Percentiles rank a stretch among this genome's conserved stretches.
Evolutionary conservation across 495 filamentous ascomycete species (phyloP).

Genomic region (Penicillium malachiteum): DNA sequence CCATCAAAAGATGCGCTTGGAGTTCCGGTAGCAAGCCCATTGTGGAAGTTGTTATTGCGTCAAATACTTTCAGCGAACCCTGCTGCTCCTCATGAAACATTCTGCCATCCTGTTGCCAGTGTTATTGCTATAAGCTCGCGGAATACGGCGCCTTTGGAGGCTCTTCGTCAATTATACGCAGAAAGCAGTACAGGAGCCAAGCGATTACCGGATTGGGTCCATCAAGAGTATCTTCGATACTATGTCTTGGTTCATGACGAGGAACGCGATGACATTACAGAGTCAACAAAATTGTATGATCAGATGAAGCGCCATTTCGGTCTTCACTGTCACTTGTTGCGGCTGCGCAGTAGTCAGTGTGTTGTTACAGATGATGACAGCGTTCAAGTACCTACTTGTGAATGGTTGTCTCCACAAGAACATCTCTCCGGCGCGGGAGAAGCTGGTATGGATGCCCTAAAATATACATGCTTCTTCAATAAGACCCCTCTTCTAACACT

Average conservation of each 20-base stretch:
- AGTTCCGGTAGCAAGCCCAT: conserved; percentile 52
- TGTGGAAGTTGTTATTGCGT: conserved; percentile 79
- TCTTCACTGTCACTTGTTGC: conserved; percentile 87
- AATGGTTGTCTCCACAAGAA: conserved; percentile 88
- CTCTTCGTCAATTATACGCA: conserved; percentile 75
- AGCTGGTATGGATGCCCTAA: conserved; percentile 43
- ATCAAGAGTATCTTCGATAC: conserved; percentile 87
- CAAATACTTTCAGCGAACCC: conserved; percentile 77
- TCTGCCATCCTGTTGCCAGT: conserved; percentile 92
- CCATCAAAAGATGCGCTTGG: conserved; percentile 32
- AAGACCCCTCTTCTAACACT: conserved; percentile 17
- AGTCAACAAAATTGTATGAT: conserved; percentile 85
- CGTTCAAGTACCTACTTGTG: conserved; percentile 70
- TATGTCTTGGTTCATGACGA: conserved; percentile 98
- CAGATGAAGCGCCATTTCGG: conserved; percentile 98
- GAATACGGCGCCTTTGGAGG: conserved; percentile 76
- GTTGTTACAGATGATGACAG: conserved; percentile 92
- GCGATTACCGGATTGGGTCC: conserved; percentile 74
- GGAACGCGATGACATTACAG: conserved; percentile 85
- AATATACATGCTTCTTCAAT: background rate
- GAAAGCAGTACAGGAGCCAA: conserved; percentile 68
- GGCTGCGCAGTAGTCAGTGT: conserved; percentile 80
- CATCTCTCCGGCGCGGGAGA: conserved; percentile 71
- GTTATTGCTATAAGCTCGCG: conserved; percentile 92
- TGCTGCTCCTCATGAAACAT: conserved; percentile 82